Evolutionary conservation across 169 alveolate genomes (phyloP).

Genomic region (Plasmodium cynomolgi): DNA sequence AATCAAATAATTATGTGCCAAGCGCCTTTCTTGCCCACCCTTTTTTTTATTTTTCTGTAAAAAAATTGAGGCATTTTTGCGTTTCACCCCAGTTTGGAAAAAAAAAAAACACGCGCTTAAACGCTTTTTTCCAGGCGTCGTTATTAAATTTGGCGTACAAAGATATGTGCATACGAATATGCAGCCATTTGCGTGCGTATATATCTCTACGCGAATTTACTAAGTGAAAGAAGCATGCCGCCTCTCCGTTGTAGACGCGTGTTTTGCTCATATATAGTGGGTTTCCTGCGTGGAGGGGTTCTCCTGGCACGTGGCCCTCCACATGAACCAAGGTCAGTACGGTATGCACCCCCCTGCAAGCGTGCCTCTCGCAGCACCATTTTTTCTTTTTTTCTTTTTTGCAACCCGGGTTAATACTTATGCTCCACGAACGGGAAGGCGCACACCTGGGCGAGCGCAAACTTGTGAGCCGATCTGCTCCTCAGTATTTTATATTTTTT

Average conservation of each 20-base stretch:
- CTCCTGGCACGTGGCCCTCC: neutral
- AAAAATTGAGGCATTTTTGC: neutral
- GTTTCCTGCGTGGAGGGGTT: neutral
- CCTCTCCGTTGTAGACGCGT: neutral
- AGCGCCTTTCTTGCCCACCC: neutral
- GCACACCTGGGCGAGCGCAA: conserved; percentile 69
- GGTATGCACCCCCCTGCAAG: neutral
- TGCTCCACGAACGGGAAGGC: conserved; percentile 68
- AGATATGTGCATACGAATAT: neutral
- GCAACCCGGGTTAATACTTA: conserved; percentile 14
- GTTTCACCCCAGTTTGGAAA: neutral
- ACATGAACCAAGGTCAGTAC: neutral
- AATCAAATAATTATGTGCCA: neutral
- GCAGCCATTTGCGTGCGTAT: neutral
- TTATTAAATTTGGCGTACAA: neutral
- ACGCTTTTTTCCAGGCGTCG: neutral
- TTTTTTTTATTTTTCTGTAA: neutral
- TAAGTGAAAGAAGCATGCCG: neutral
- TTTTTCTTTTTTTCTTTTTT: neutral
- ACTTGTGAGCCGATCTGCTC: conserved; percentile 66
- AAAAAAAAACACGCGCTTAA: neutral
- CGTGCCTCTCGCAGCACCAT: neutral
- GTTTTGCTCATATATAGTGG: neutral
- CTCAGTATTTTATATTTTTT: conserved; percentile 68
- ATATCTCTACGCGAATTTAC: neutral